These are phyloP conservation scores for Boeremia lycopersici DNA, from an alignment of 2,329 filamentous ascomycete genomes.

Conservation along the genomic window DNA sequence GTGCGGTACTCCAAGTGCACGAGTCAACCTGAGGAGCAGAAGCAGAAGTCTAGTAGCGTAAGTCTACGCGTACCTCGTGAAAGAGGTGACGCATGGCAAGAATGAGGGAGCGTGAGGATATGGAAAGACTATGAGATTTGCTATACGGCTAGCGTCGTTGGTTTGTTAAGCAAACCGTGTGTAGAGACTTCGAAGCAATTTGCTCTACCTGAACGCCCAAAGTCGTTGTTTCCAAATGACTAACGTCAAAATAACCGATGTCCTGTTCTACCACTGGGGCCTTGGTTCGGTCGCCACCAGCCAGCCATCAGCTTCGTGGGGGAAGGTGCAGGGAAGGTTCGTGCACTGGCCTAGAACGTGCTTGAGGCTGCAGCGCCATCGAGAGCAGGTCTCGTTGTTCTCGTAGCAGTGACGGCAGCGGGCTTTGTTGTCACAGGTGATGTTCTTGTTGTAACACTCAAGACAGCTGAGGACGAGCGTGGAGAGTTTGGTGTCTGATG, in stretches of 20 bases:
- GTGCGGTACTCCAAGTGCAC: too few relatives aligned
- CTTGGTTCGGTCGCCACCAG: not conserved
- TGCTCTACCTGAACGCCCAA: too few relatives aligned
- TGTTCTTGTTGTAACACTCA: slow-evolving; percentile 37
- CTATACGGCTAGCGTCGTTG: too few relatives aligned
- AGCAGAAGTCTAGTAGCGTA: too few relatives aligned
- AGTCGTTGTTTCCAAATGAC: too few relatives aligned
- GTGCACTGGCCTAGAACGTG: slow-evolving; percentile 33
- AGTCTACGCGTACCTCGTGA: too few relatives aligned
- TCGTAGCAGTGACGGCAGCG: slow-evolving; percentile 34
- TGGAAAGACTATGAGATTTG: too few relatives aligned
- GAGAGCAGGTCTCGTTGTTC: slow-evolving; percentile 23
- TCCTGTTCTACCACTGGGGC: slow-evolving; percentile 3
- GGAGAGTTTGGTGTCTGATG: slow-evolving; percentile 23
- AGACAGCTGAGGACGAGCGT: slow-evolving; percentile 31
- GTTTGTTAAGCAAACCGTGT: too few relatives aligned
- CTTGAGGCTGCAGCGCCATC: slow-evolving; percentile 38
- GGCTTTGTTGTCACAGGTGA: slow-evolving; percentile 29
- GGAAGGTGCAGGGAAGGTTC: slow-evolving; percentile 27
- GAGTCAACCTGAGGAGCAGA: too few relatives aligned
- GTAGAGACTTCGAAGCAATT: too few relatives aligned
- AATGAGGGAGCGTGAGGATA: too few relatives aligned
- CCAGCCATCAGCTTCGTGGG: slow-evolving; percentile 20
- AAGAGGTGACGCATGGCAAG: too few relatives aligned
- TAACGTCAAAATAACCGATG: not conserved